Conservation (phyloP, 1,139 yeast genomes). For the Magnusiomyces fungicola region DNA sequence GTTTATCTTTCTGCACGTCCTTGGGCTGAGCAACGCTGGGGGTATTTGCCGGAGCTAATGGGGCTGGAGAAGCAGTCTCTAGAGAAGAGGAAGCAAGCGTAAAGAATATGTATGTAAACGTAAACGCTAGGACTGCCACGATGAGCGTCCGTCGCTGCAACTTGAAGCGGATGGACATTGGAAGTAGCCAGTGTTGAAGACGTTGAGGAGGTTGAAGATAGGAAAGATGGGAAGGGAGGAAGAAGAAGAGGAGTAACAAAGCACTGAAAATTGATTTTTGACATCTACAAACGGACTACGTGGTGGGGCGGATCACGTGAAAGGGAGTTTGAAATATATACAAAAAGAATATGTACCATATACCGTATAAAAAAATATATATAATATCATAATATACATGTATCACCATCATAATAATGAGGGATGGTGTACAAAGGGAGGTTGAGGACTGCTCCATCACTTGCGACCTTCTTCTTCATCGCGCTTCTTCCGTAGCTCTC, state of each 20-base stretch:
- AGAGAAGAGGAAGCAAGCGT: background rate
- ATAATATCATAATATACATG: too few species aligned
- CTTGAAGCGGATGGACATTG: background rate
- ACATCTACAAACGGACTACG: too few species aligned
- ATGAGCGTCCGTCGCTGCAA: background rate
- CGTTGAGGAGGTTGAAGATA: background rate
- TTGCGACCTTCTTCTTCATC: constrained; percentile 13
- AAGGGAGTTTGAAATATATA: too few species aligned
- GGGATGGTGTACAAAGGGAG: too few species aligned
- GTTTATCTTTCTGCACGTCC: background rate
- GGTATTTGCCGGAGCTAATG: background rate
- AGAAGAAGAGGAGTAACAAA: too few species aligned
- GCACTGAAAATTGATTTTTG: too few species aligned
- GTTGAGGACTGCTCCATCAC: too few species aligned
- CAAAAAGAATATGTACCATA: too few species aligned
- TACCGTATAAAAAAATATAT: too few species aligned
- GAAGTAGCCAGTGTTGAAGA: background rate
- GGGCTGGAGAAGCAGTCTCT: background rate
- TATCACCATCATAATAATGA: too few species aligned
- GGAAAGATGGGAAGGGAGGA: too few species aligned
- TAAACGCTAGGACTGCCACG: background rate
- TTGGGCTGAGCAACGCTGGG: background rate
- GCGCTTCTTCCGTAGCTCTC: constrained; percentile 37
- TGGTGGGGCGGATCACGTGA: too few species aligned
- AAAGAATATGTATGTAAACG: background rate